Percentiles rank a stretch among this genome's conserved stretches.
phyloP scores from a whole-genome alignment of 495 filamentous ascomycete species.

The Tuber microsphaerosporum region DNA sequence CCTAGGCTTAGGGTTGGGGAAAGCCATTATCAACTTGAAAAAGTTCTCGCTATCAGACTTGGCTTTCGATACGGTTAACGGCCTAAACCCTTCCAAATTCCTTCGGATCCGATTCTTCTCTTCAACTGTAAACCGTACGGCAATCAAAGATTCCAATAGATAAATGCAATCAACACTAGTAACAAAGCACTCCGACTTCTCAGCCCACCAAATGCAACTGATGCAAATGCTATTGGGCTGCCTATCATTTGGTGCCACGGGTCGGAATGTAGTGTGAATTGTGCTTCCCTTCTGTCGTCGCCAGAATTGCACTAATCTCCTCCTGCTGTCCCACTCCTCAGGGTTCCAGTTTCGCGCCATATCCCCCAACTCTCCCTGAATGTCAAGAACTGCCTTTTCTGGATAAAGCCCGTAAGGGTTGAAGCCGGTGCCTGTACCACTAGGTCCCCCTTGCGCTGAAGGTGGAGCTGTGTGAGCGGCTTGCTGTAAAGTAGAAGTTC shows the following conservation, averaged over 20 bases:
- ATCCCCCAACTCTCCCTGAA: conserved; percentile 70
- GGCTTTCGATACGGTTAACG: conserved; percentile 82
- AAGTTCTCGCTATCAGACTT: conserved; percentile 89
- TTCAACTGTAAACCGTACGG: conserved; percentile 76
- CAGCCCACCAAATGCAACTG: conserved; percentile 89
- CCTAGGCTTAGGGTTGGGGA: conserved; percentile 84
- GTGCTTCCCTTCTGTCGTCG: conserved; percentile 69
- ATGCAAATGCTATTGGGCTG: conserved; percentile 72
- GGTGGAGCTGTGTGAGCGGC: conserved; percentile 44
- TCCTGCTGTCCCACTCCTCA: conserved; percentile 67
- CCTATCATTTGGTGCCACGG: conserved; percentile 62
- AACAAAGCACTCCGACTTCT: conserved; percentile 79
- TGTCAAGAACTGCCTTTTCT: conserved; percentile 75
- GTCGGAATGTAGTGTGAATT: conserved; percentile 63
- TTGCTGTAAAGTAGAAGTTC: conserved; percentile 73
- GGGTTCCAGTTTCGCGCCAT: conserved; percentile 75
- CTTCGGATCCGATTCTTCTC: conserved; percentile 96
- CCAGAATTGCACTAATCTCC: conserved; percentile 79
- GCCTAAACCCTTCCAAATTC: conserved; percentile 86
- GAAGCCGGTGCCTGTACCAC: conserved; percentile 49
- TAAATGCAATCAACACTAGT: conserved; percentile 96
- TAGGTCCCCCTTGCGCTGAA: conserved; percentile 43
- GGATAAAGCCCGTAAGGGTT: conserved; percentile 79
- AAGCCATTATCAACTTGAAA: conserved; percentile 99
- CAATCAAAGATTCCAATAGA: conserved; percentile 80